These are phyloP conservation scores for Euphrasia arctica DNA, from an alignment of 305 asterid genomes.

Conservation along the genomic window DNA sequence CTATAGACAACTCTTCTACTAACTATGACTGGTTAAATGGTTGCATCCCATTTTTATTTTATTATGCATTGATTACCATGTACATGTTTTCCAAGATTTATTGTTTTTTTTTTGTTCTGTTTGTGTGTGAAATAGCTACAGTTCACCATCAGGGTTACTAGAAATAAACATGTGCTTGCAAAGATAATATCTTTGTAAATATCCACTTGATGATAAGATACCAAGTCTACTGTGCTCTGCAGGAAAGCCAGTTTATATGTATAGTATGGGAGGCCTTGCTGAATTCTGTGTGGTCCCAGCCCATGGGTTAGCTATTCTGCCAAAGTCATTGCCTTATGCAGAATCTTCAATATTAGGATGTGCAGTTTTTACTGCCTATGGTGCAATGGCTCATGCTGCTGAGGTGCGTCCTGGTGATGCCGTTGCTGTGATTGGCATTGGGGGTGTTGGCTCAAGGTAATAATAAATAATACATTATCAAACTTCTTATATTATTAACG, in stretches of 20 bases:
- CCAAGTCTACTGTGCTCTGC: slow-evolving; percentile 32
- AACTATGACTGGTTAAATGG: neutral
- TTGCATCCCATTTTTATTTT: neutral
- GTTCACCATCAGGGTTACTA: slow-evolving; percentile 3
- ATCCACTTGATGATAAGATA: slow-evolving; percentile 23
- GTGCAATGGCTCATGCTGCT: slow-evolving; percentile 99
- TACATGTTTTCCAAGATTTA: neutral
- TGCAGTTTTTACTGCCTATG: slow-evolving; percentile 98
- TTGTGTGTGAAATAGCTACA: neutral
- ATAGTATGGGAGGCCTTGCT: slow-evolving; percentile 99
- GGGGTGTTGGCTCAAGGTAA: slow-evolving; percentile 99
- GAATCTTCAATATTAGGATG: slow-evolving; percentile 96
- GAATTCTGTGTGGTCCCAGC: slow-evolving; percentile 97
- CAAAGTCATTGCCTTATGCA: slow-evolving; percentile 75
- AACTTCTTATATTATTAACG: neutral
- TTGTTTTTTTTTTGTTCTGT: neutral
- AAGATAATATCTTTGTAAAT: neutral
- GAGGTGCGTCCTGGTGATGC: slow-evolving; percentile 86
- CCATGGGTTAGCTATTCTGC: slow-evolving; percentile 69
- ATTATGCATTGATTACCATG: neutral
- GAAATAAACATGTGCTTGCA: slow-evolving; percentile 13
- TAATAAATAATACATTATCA: slow-evolving; percentile 27
- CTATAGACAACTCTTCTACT: slow-evolving; percentile 5
- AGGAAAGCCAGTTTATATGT: slow-evolving; percentile 97
- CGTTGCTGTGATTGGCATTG: slow-evolving; percentile 92